Base-by-base conservation (phyloP, 2,329 filamentous ascomycete genomes). In the Cryoendolithus antarcticus region DNA sequence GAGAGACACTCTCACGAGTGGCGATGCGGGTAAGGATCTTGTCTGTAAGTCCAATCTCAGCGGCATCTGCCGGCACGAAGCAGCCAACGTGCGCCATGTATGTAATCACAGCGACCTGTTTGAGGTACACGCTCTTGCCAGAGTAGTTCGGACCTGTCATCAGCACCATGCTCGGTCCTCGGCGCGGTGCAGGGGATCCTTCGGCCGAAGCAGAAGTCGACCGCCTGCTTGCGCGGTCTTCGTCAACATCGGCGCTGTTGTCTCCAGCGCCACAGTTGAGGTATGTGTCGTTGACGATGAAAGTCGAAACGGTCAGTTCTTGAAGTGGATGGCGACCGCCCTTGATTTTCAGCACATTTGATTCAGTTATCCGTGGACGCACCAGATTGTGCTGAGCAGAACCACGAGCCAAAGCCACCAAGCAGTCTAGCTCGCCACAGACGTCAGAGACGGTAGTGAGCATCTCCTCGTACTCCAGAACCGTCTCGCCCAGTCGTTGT, bases 111-210 rank as follows among this genome's bases (percentile, higher is more conserved):
- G 88, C 91, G 27, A 85, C 75, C 58, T 98, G 89, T 59, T 93
- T 98, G 55, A 96, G 71, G 59, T 94, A 96, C 0, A 96, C 76
- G 50, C 86, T 96, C 60, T 98, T 98, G 0, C 91, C 91, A 0
- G 91, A 96, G 57, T 91, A 93, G 51, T 98, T 98, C 4, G 91
- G 88, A 0, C 91, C 91, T 0, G 91, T 96, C 51, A 98, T 61
- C 4, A 95, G 65, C 9, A 95, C 58, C 62, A 86, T 80, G 47
- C 74, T 85, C 9, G 82, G 77, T 2, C 55, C 56, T 4, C 59
- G 48, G 24, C 7, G 24, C 24, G 4, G 4, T 27, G 4, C 4
- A 24, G 10, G 13, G 15, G 8, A n/a, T 19, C 11, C 12, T 9
- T 6, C 13, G 24, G 24, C 7, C 24, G 24, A 27, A 8, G 24